Evolutionary conservation across 345 rosid genomes (phyloP).

Genomic region (Laguncularia racemosa): DNA sequence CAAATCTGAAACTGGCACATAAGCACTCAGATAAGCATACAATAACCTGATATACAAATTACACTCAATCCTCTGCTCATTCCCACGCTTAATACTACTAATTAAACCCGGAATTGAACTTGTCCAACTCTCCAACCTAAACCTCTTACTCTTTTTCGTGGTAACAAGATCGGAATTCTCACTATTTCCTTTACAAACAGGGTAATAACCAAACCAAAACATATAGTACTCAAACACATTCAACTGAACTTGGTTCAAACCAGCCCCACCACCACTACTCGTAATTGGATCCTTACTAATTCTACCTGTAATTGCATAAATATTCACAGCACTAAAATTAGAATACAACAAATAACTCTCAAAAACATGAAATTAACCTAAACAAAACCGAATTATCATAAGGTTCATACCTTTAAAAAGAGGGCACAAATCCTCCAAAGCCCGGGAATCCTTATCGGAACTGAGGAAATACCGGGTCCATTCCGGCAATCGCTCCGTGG

Average conservation of each 20-base stretch:
- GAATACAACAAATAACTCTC: too few relatives aligned
- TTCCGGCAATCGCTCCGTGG: constrained; percentile 68
- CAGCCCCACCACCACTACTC: constrained; percentile 19
- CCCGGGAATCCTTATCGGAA: constrained; percentile 32
- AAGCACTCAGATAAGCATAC: constrained; percentile 64
- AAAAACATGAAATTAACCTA: too few relatives aligned
- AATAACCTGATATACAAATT: constrained; percentile 57
- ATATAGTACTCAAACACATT: constrained; percentile 77
- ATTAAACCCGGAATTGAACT: constrained; percentile 40
- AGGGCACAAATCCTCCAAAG: constrained; percentile 47
- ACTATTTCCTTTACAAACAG: constrained; percentile 56
- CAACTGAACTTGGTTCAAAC: constrained; percentile 45
- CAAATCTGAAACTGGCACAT: constrained; percentile 64
- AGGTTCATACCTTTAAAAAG: constrained; percentile 27
- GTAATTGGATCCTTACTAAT: constrained; percentile 44
- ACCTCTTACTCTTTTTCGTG: constrained; percentile 34
- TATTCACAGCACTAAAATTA: too few relatives aligned
- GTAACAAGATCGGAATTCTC: constrained; percentile 33
- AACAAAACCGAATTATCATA: too few relatives aligned
- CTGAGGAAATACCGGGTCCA: constrained; percentile 60
- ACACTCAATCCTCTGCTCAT: constrained; percentile 46
- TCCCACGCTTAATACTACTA: constrained; percentile 43
- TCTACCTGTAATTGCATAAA: constrained; percentile 16
- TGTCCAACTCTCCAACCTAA: constrained; percentile 65
- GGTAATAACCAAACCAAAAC: constrained; percentile 95